Conservation (phyloP, 805 yeast genomes). For the Saturnispora diversa region DNA sequence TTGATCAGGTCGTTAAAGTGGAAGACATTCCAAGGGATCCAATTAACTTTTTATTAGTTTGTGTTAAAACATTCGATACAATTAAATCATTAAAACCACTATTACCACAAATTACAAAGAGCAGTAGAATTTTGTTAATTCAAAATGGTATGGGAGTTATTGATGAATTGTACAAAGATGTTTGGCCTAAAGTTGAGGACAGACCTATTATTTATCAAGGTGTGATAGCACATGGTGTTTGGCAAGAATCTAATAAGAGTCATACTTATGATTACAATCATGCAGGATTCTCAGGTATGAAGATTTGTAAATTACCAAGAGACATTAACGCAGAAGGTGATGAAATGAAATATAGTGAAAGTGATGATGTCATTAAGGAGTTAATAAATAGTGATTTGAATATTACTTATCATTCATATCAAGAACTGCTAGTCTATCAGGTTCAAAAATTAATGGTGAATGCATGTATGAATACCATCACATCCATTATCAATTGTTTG, state of each 20-base stretch:
- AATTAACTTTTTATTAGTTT: conserved; percentile 42
- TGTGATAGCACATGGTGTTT: conserved; percentile 79
- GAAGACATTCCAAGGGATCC: conserved; percentile 18
- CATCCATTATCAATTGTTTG: conserved; percentile 66
- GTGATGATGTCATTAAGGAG: conserved; percentile 16
- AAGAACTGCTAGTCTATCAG: conserved; percentile 47
- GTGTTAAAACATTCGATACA: conserved; percentile 79
- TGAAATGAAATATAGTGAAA: neutral
- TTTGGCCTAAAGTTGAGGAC: conserved; percentile 42
- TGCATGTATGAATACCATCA: conserved; percentile 75
- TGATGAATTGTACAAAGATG: conserved; percentile 39
- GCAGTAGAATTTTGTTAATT: conserved; percentile 55
- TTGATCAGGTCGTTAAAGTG: conserved; percentile 16
- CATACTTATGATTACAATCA: conserved; percentile 44
- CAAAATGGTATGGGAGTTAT: conserved; percentile 82
- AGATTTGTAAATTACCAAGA: conserved; percentile 50
- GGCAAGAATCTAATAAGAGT: conserved; percentile 28
- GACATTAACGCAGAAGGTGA: conserved; percentile 12
- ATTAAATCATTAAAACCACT: conserved; percentile 51
- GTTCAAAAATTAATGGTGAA: conserved; percentile 72
- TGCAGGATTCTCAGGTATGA: conserved; percentile 64
- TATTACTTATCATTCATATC: conserved; percentile 30
- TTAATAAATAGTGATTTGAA: conserved; percentile 27
- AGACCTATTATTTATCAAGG: conserved; percentile 65
- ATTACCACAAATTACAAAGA: conserved; percentile 37